Evolutionary conservation across 2,329 filamentous ascomycete genomes (phyloP).

Genomic region (Aspergillus ustus): DNA sequence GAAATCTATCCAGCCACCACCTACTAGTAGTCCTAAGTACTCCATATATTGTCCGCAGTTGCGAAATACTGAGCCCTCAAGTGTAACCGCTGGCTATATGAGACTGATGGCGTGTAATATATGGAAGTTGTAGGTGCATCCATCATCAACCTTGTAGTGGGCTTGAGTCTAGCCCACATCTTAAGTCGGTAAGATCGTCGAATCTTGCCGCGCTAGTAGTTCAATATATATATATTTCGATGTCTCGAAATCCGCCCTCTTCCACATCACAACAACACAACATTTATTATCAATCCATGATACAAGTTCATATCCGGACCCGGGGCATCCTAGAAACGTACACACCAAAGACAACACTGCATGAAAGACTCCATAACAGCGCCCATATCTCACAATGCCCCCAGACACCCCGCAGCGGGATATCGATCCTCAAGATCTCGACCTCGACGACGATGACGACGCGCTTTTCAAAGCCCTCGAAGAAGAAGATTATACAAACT

Average conservation of each 20-base stretch:
- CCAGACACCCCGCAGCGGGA: conserved; percentile 15
- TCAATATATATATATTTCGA: neutral
- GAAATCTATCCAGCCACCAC: neutral
- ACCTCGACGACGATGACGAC: conserved; percentile 54
- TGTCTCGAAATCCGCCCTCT: neutral
- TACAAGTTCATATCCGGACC: neutral
- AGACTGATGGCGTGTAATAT: neutral
- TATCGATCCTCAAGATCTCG: neutral
- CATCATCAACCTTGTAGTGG: too few relatives aligned
- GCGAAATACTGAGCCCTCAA: too few relatives aligned
- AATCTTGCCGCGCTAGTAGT: neutral
- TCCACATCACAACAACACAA: neutral
- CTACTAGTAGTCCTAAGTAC: too few relatives aligned
- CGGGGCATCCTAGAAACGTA: neutral
- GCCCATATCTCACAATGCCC: neutral
- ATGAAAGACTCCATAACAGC: neutral
- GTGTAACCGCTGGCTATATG: too few relatives aligned
- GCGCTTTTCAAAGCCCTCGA: conserved; percentile 63
- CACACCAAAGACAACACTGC: neutral
- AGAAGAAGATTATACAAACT: conserved; percentile 56
- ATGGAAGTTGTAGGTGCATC: neutral
- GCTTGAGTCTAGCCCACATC: too few relatives aligned
- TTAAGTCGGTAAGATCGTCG: neutral
- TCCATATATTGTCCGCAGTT: too few relatives aligned
- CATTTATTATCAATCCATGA: neutral